Evolutionary conservation across 116 monocot genomes (phyloP).

Genomic region (Zostera marina): DNA sequence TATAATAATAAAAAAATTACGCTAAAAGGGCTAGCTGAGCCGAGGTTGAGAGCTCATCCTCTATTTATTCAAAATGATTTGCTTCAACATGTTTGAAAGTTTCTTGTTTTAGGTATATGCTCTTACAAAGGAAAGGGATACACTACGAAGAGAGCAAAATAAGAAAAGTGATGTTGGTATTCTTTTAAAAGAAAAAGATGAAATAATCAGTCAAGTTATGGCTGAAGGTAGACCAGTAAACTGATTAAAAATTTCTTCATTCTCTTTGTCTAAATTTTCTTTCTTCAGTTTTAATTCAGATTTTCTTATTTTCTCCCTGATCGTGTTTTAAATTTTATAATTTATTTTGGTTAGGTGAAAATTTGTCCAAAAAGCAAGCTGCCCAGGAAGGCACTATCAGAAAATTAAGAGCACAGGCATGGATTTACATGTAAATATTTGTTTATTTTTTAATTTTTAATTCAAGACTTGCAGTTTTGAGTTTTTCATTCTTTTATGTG

Average conservation of each 20-base stretch:
- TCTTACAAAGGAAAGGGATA: constrained; percentile 91
- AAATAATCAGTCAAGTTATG: constrained; percentile 97
- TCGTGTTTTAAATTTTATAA: constrained; percentile 4
- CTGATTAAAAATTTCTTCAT: background rate
- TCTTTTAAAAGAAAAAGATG: constrained; percentile 99
- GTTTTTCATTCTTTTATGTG: constrained; percentile 8
- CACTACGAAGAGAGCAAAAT: constrained; percentile 89
- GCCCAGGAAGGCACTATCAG: constrained; percentile 88
- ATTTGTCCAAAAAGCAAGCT: constrained; percentile 98
- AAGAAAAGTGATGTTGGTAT: constrained; percentile 80
- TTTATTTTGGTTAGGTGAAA: constrained; percentile 47
- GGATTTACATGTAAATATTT: background rate
- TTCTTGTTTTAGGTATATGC: constrained; percentile 58
- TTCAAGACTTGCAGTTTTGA: constrained; percentile 1
- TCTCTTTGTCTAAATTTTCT: background rate
- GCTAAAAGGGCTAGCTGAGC: too few species aligned
- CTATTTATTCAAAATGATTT: background rate
- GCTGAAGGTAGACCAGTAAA: constrained; percentile 66
- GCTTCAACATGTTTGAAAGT: background rate
- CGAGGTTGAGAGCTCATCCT: too few species aligned
- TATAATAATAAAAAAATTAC: too few species aligned
- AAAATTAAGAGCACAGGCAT: constrained; percentile 93
- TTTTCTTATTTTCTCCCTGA: background rate
- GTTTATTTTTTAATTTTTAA: constrained; percentile 4
- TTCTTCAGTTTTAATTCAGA: background rate